Base-by-base conservation (phyloP, 108 stramenopile genomes). In the Nitzschia sp. region DNA sequence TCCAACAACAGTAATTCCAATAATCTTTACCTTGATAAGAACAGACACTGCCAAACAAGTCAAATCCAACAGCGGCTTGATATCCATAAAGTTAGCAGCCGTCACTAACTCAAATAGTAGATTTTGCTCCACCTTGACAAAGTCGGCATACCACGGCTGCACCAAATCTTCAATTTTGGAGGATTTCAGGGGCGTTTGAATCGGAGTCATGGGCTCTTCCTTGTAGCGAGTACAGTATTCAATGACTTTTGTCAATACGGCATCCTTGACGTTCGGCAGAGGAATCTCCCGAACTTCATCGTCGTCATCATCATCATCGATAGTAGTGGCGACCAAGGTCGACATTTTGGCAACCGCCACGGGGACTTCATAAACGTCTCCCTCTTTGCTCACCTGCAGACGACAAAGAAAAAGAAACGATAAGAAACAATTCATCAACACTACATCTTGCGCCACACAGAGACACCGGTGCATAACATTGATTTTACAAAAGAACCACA, bases 131-230 rank as follows among this genome's bases (percentile, higher is more conserved):
- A 94, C 79, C 23, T 86, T 68, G 34, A 97, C 95, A 68, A 96
- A 99, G 30, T 90, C 84, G 0, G 97, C 97, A 78, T 99, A 99
- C 98, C 97, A 99, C 64, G 70, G 82, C 75, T 98, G 96, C 24
- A 99, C 99, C 36, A 99, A 85, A 54, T 97, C 95, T 59, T 88
- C 81, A 66, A 99, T 91, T 58, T 90, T 92, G 23, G 78, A 76
- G 38, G 90, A 93, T 77, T 95, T 93, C 23, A 99, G 81, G 0
- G 99, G 99, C 64, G 98, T 98, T 48, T 96, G 93, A 61, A 99
- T 99, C 42, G 95, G 86, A 30, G 86, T 89, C 98, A 99, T 97
- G 59, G 90, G 79, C 59, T 97, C 94, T 35, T 72, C 77, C 36
- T 82, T 85, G 59, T 97, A 89, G 83, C 98, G 97, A 9, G 77